Evolutionary conservation across 495 filamentous ascomycete genomes (phyloP), one percentile per base, ranked within the genome.

Genomic region (Terfezia claveryi): DNA sequence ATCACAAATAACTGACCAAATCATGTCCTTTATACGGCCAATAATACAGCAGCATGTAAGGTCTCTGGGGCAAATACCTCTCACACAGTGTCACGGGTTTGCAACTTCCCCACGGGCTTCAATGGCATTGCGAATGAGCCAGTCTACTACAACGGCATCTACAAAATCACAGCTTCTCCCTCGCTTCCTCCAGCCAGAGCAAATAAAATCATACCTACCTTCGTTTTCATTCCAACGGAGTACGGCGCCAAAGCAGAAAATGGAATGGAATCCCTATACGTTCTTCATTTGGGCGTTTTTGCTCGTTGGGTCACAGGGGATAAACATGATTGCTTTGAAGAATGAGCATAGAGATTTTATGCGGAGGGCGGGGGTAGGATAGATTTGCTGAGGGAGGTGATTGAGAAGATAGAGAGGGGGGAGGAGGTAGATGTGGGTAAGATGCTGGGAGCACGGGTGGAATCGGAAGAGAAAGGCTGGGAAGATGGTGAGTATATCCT

Each of bases 251-350:
- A 32, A 32, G n/a, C 5, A 32, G 50, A 6, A 32, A 12, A n/a
- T 4, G 50, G 78, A 79, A 59, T 93, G 85, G 86, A 96, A 95
- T 60, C 92, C 91, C 1, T 85, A 85, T 12, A 95, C 85, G 0
- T 87, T 87, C 62, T 95, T 82, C 71, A 91, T 99, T 61, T 70
- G 85, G 63, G 87, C 95, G 54, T 87, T 85, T 62, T 73, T 94
- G 44, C 74, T 94, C 57, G 88, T 95, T 59, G 92, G 91, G 2
- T 92, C 85, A 56, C 89, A 95, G 68, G 81, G 87, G 11, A 94
- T 99, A 60, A 81, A 94, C 57, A 81, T 89, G 76, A 82, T 99
- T 56, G 72, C 78, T 8, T 64, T 96, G 58, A 81, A 78, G 66
- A 83, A 81, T 54, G 80, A 88, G 12, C 85, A 78, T 61, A 71